phyloP scores from a whole-genome alignment of 192 early-diverging fungal genomes.

The Lobosporangium transversale region DNA sequence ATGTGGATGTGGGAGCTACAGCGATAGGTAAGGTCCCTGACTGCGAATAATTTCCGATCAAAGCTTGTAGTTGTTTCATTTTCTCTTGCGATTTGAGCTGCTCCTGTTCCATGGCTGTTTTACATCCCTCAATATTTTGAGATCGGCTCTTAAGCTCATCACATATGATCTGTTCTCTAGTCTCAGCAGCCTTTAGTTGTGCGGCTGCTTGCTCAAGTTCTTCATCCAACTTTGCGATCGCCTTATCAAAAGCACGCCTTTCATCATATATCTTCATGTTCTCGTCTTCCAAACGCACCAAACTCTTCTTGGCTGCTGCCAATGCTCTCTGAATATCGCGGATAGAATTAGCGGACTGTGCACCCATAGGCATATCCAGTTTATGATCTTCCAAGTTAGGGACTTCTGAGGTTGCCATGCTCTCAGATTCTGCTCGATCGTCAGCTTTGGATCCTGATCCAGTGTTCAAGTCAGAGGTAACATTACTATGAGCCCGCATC shows the following conservation, averaged over 20 bases:
- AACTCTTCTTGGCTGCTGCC: conserved; percentile 10
- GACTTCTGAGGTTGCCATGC: not conserved
- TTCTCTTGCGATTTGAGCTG: not conserved
- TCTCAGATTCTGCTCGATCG: not conserved
- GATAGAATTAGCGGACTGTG: conserved; percentile 28
- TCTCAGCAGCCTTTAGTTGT: conserved; percentile 2
- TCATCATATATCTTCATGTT: conserved; percentile 4
- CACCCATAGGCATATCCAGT: conserved; percentile 26
- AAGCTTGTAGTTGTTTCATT: conserved; percentile 12
- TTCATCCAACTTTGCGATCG: not conserved
- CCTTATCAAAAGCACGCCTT: conserved; percentile 11
- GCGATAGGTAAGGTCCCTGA: too few relatives aligned
- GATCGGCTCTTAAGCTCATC: conserved; percentile 23
- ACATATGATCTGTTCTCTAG: not conserved
- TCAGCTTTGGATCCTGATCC: not conserved
- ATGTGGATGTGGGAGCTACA: too few relatives aligned
- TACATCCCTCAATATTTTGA: conserved; percentile 7
- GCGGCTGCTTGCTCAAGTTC: not conserved
- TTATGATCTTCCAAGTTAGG: not conserved
- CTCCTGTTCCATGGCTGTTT: conserved; percentile 24
- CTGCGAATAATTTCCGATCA: conserved; percentile 11
- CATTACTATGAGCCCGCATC: conserved; percentile 6
- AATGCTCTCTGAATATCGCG: conserved; percentile 21
- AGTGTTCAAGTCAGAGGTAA: not conserved
- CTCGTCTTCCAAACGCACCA: conserved; percentile 11